phyloP scores from a whole-genome alignment of 2,329 filamentous ascomycete species.

The Hysterium pulicare region DNA sequence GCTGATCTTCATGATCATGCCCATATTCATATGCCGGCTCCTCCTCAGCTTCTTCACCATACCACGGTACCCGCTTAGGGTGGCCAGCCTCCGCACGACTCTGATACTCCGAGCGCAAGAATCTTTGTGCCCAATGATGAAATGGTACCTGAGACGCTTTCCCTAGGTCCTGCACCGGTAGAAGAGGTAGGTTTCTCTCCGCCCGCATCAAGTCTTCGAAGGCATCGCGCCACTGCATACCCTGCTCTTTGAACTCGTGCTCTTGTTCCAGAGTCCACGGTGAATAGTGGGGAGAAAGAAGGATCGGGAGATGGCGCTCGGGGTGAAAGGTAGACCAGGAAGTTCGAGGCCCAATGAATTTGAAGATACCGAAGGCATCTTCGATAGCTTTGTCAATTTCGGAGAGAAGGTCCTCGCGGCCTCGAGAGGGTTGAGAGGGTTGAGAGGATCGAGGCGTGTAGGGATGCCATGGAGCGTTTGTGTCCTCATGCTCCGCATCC shows the following conservation, averaged over 20 bases:
- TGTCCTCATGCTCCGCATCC: neutral
- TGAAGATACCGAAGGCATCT: neutral
- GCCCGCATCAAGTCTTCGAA: conserved; percentile 58
- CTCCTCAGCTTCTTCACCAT: conserved; percentile 15
- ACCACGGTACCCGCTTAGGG: conserved; percentile 15
- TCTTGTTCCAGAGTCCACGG: conserved; percentile 53
- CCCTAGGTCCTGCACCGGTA: conserved; percentile 11
- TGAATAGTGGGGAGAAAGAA: conserved; percentile 43
- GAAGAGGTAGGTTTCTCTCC: conserved; percentile 14
- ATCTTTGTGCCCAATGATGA: conserved; percentile 12
- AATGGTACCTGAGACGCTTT: conserved; percentile 10
- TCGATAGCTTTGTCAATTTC: neutral
- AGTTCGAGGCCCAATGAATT: too few relatives aligned
- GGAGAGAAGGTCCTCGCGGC: neutral
- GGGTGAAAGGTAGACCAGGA: neutral
- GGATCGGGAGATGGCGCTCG: neutral
- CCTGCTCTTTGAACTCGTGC: conserved; percentile 31
- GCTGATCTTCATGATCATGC: conserved; percentile 29
- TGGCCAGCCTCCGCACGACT: neutral
- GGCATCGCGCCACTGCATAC: conserved; percentile 52
- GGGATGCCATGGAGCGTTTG: neutral
- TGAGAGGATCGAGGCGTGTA: too few relatives aligned
- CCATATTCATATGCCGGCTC: conserved; percentile 33
- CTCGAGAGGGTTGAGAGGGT: too few relatives aligned
- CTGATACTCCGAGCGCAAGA: neutral